Percentiles rank a stretch among this genome's conserved stretches.
Conservation (phyloP, 2,329 filamentous ascomycete genomes). For the Pseudogymnoascus sp. region DNA sequence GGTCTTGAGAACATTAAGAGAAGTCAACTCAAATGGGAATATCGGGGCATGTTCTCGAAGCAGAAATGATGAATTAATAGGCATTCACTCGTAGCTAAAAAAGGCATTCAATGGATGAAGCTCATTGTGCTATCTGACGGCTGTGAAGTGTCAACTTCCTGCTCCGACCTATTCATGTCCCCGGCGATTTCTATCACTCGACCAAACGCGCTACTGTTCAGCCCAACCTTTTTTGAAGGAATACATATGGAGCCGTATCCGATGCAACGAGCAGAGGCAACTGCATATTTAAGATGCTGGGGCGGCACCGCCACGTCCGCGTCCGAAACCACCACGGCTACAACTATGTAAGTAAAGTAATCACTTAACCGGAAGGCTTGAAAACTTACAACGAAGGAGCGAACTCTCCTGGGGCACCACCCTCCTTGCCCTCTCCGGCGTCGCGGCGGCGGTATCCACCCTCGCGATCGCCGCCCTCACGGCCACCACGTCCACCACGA, state of each 20-base stretch:
- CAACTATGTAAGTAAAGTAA: slow-evolving; percentile 30
- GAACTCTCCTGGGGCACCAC: slow-evolving; percentile 85
- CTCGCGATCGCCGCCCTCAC: slow-evolving; percentile 67
- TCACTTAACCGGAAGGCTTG: slow-evolving; percentile 6
- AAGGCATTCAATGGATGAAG: slow-evolving; percentile 25
- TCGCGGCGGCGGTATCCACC: slow-evolving; percentile 91
- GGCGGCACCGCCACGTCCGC: slow-evolving; percentile 73
- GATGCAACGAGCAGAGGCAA: slow-evolving; percentile 29
- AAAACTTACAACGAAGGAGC: slow-evolving; percentile 74
- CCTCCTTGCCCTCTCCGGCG: slow-evolving; percentile 79
- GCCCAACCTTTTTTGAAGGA: slow-evolving; percentile 33
- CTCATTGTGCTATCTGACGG: slow-evolving; percentile 32
- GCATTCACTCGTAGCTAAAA: slow-evolving; percentile 11
- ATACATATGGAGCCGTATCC: slow-evolving; percentile 28
- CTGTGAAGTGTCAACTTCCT: slow-evolving; percentile 35
- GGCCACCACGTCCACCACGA: slow-evolving; percentile 56
- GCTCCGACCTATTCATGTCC: slow-evolving; percentile 37
- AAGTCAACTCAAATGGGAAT: slow-evolving; percentile 6
- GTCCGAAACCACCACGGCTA: slow-evolving; percentile 80
- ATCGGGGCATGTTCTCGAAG: slow-evolving; percentile 4
- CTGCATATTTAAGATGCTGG: slow-evolving; percentile 34
- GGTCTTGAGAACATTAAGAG: background rate
- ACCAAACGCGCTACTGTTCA: slow-evolving; percentile 41
- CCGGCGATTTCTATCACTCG: slow-evolving; percentile 43
- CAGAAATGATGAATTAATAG: slow-evolving; percentile 10